phyloP scores from a whole-genome alignment of 1,139 yeast genomes.

The Geotrichum bryndzae region DNA sequence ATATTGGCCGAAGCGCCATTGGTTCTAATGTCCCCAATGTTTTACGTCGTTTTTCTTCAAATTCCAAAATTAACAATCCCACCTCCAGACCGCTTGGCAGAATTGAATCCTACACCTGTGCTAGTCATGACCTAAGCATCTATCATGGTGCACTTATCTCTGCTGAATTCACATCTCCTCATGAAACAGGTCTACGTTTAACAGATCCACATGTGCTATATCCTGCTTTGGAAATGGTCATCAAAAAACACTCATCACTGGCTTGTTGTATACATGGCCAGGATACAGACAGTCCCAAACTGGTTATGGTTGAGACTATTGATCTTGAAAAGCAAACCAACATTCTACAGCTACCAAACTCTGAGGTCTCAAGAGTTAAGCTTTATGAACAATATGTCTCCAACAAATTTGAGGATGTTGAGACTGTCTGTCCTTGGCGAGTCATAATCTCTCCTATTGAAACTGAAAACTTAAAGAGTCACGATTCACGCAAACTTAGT shows the following conservation, averaged over 20 bases:
- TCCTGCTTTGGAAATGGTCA: conserved; percentile 5
- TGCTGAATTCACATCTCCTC: background rate
- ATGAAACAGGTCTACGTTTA: background rate
- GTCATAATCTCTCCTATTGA: background rate
- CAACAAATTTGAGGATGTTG: background rate
- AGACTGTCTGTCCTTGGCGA: background rate
- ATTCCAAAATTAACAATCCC: background rate
- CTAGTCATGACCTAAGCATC: background rate
- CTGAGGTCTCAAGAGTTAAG: background rate
- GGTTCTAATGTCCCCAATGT: background rate
- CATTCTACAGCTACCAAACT: background rate
- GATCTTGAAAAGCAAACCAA: background rate
- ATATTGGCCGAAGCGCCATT: background rate
- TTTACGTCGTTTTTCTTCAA: background rate
- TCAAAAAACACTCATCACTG: background rate
- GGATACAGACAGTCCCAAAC: background rate
- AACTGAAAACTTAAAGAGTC: background rate
- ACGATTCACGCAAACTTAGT: background rate
- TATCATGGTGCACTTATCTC: background rate
- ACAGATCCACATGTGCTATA: background rate
- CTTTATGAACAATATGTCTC: background rate
- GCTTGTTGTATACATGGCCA: background rate
- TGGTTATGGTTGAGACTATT: background rate
- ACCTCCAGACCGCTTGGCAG: background rate
- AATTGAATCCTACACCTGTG: background rate